phyloP scores from a whole-genome alignment of 495 filamentous ascomycete species.

The Penicillium coffeae region DNA sequence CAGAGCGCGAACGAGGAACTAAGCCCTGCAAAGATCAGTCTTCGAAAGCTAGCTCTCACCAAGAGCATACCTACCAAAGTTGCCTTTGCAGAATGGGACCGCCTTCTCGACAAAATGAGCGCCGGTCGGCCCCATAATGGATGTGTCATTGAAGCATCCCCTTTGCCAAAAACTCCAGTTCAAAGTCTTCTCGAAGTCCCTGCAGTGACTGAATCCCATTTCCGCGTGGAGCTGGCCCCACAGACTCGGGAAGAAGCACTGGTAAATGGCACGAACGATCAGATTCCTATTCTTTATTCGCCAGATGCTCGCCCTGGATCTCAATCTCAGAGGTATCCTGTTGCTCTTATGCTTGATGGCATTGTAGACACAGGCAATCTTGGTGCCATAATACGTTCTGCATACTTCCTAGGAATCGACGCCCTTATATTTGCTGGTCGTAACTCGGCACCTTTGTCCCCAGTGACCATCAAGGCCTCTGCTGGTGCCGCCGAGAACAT shows the following conservation, averaged over 20 bases:
- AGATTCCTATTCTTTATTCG: slow-evolving; percentile 30
- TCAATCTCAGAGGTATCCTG: slow-evolving; percentile 54
- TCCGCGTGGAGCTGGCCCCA: slow-evolving; percentile 56
- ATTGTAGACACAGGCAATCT: slow-evolving; percentile 87
- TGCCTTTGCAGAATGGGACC: slow-evolving; percentile 50
- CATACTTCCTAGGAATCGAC: slow-evolving; percentile 79
- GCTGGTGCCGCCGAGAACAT: slow-evolving; percentile 80
- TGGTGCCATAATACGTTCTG: slow-evolving; percentile 80
- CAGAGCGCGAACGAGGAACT: slow-evolving; percentile 38
- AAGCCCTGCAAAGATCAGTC: slow-evolving; percentile 33
- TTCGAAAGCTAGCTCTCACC: slow-evolving; percentile 58
- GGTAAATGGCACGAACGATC: slow-evolving; percentile 60
- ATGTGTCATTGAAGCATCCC: slow-evolving; percentile 82
- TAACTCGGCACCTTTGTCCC: slow-evolving; percentile 66
- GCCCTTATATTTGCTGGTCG: slow-evolving; percentile 65
- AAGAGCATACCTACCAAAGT: slow-evolving; percentile 53
- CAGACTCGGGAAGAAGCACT: slow-evolving; percentile 70
- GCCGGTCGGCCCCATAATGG: slow-evolving; percentile 85
- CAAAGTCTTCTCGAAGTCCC: slow-evolving; percentile 49
- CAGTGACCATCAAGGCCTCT: slow-evolving; percentile 79
- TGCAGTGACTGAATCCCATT: slow-evolving; percentile 36
- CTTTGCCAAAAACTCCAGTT: slow-evolving; percentile 71
- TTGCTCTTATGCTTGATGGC: slow-evolving; percentile 79
- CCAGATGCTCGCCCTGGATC: slow-evolving; percentile 5
- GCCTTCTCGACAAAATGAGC: slow-evolving; percentile 78